Conservation (phyloP, 768 basidiomycete genomes). For the Rickenella mellea region DNA sequence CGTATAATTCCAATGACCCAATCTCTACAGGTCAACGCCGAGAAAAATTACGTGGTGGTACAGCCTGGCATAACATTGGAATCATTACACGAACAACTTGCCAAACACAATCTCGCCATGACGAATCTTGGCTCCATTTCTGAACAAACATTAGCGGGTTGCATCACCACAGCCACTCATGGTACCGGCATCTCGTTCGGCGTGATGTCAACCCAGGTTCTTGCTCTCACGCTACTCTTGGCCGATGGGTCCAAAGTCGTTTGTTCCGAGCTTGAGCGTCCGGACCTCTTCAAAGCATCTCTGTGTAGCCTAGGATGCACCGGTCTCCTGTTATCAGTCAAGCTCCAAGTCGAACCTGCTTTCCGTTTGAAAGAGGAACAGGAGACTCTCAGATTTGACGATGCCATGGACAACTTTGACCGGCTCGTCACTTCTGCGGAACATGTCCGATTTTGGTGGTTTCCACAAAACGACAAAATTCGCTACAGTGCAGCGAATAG, state of each 20-base stretch:
- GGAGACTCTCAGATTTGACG: constrained; percentile 49
- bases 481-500: constrained; percentile 68
- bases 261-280: constrained; percentile 52
- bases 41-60: constrained; percentile 56
- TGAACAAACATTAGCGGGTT: constrained; percentile 88
- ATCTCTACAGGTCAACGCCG: constrained; percentile 50
- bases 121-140: constrained; percentile 93
- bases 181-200: constrained; percentile 76
- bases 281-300: constrained; percentile 81
- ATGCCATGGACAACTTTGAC: constrained; percentile 50
- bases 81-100: constrained; percentile 61
- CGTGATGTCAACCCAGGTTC: constrained; percentile 75
- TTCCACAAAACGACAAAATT: constrained; percentile 65
- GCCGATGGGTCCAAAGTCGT: constrained; percentile 63
- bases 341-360: constrained; percentile 69
- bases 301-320: constrained; percentile 88
- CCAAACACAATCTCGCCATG: constrained; percentile 66
- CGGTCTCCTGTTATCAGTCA: constrained; percentile 75
- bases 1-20: background rate
- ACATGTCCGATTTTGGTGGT: constrained; percentile 96
- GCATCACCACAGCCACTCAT: constrained; percentile 91
- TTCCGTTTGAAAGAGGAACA: constrained; percentile 75
- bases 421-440: constrained; percentile 53
- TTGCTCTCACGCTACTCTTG: constrained; percentile 64
- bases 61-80: constrained; percentile 76